Base-by-base conservation (phyloP, 768 basidiomycete species). In the Cystofilobasidium macerans region DNA sequence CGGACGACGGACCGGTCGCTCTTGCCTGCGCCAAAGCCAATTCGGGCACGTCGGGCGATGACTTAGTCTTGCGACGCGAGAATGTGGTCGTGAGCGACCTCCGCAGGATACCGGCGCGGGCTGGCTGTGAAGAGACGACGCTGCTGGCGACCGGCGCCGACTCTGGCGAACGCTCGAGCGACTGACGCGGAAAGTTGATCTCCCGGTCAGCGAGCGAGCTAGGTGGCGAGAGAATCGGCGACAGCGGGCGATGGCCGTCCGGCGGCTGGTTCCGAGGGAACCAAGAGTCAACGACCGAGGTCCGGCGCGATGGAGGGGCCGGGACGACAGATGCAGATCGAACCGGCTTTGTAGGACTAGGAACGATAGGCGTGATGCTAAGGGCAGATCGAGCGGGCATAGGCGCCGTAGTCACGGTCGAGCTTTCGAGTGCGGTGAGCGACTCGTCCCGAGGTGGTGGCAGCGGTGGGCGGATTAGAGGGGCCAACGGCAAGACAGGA, bases 51-150 rank as follows among this genome's bases (percentile, higher is more conserved):
- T 56, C 43, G 11, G 20, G 12, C 6, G 58, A 4, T 12, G 65
- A 61, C n/a, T 66, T 42, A 16, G 38, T 12, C 22, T 43, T 36
- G 22, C 60, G 65, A 24, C 65, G 59, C 16, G 65, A 61, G 40
- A 66, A 40, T 6, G 51, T 54, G 9, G 65, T 54, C 18, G 65
- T 60, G 33, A 66, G 65, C 18, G 65, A 66, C 11, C 65, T 58
- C 14, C 47, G 35, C 16, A 66, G 65, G 32, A 56, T 42, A 14
- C 45, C 45, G 20, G 58, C 30, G 1, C 53, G 58, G n/a, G 59
- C 51, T 8, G 36, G 12, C 11, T 24, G 51, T 20, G 47, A 22
- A 35, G 45, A 26, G 40, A 40, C 20, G 9, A 16, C 8, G 30
- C 35, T 24, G 24, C 22, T 26, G 24, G 51, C 36, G 59, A 33